A percentile compares a stretch with the other conserved stretches of the same genome.
Conservation (phyloP, 768 basidiomycete species). For the Candolleomyces eurysporus region DNA sequence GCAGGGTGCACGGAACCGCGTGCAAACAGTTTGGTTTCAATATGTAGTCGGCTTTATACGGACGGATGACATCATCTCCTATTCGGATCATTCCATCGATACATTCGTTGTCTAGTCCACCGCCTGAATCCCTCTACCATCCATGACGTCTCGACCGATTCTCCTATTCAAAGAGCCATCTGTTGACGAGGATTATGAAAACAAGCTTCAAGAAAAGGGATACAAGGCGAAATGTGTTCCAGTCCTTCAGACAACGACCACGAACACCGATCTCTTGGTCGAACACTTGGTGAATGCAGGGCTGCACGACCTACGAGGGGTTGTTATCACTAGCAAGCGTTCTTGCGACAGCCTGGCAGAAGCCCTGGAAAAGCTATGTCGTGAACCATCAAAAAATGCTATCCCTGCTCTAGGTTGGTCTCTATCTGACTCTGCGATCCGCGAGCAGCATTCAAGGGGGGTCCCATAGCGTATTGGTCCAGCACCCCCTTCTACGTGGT, state of each 20-base stretch:
- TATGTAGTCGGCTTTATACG: too few species aligned
- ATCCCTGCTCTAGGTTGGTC: too few species aligned
- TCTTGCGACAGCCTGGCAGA: conserved; percentile 70
- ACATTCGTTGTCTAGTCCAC: too few species aligned
- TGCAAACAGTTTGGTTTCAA: too few species aligned
- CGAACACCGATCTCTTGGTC: conserved; percentile 46
- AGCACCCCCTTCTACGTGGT: too few species aligned
- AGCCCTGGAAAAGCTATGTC: conserved; percentile 29
- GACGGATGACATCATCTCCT: not conserved
- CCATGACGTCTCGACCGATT: conserved; percentile 15
- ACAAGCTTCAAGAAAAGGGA: conserved; percentile 41
- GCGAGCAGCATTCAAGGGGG: too few species aligned
- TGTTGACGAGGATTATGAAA: conserved; percentile 58
- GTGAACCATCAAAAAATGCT: too few species aligned
- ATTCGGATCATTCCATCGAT: too few species aligned
- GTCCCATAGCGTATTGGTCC: too few species aligned
- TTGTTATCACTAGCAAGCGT: conserved; percentile 78
- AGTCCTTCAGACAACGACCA: conserved; percentile 65
- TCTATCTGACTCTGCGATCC: too few species aligned
- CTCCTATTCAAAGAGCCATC: conserved; percentile 46
- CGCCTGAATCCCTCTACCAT: not conserved
- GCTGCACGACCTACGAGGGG: conserved; percentile 42
- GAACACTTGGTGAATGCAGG: conserved; percentile 29
- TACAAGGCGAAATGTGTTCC: conserved; percentile 62
- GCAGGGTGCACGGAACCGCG: too few species aligned